Conservation (phyloP, 768 basidiomycete species). For the Kwoniella botswanensis region DNA sequence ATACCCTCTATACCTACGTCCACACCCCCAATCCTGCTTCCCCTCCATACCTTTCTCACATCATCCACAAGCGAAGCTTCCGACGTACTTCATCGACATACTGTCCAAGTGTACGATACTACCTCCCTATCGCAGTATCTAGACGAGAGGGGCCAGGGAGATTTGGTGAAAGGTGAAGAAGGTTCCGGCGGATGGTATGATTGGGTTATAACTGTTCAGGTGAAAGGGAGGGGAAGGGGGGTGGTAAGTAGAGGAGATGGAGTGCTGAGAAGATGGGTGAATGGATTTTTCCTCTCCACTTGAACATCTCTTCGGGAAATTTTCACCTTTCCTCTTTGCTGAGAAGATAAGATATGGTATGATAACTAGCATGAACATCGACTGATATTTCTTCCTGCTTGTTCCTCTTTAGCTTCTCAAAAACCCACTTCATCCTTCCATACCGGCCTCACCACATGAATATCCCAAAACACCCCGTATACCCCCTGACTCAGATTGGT, state of each 20-base stretch:
- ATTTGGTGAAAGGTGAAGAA: background rate
- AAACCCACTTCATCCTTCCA: slow-evolving; percentile 14
- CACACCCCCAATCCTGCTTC: background rate
- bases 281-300: background rate
- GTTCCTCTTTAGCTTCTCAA: slow-evolving; percentile 11
- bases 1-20: background rate
- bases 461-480: slow-evolving; percentile 33
- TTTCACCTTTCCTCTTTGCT: background rate
- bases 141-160: slow-evolving; percentile 17
- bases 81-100: slow-evolving; percentile 15
- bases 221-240: slow-evolving; percentile 52
- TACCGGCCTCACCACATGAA: slow-evolving; percentile 1
- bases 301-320: no score
- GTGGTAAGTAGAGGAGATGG: slow-evolving; percentile 51
- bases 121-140: background rate
- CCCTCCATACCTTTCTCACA: slow-evolving; percentile 16
- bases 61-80: slow-evolving; percentile 2
- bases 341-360: background rate
- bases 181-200: slow-evolving; percentile 44
- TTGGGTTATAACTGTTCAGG: slow-evolving; percentile 48
- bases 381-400: no score
- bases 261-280: slow-evolving; percentile 49
- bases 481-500: slow-evolving; percentile 44
- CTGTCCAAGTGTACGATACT: slow-evolving; percentile 17
- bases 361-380: background rate